These are phyloP conservation scores for Dimargaris cristalligena DNA, from an alignment of 192 early-diverging fungal species.

Conservation along the genomic window DNA sequence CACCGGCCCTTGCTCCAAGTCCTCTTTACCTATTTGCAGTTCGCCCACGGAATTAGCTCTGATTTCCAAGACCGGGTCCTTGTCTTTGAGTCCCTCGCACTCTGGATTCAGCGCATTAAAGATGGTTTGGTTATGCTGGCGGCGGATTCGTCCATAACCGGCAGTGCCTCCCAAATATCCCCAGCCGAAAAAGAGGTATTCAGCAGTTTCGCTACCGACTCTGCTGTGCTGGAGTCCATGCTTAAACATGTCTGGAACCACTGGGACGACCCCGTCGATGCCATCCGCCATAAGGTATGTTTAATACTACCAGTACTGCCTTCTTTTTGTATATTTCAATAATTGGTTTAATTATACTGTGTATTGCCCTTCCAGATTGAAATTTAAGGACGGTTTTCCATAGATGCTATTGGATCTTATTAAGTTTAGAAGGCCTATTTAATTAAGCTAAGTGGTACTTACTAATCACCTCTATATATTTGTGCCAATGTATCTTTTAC, in stretches of 20 bases:
- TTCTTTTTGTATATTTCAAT: too few relatives aligned
- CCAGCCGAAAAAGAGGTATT: constrained; percentile 12
- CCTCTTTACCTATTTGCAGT: background rate
- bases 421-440: too few relatives aligned
- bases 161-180: background rate
- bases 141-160: too few relatives aligned
- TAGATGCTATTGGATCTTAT: too few relatives aligned
- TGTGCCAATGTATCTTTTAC: too few relatives aligned
- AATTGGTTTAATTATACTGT: too few relatives aligned
- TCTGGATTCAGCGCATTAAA: background rate
- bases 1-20: background rate
- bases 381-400: too few relatives aligned
- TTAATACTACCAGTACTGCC: too few relatives aligned
- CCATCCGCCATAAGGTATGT: constrained; percentile 51
- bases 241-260: constrained; percentile 59
- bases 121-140: background rate
- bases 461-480: too few relatives aligned
- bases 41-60: background rate
- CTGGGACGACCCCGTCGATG: constrained; percentile 79
- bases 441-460: too few relatives aligned
- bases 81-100: background rate
- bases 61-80: background rate
- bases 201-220: constrained; percentile 14
- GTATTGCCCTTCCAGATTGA: too few relatives aligned
- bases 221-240: constrained; percentile 31